phyloP scores from a whole-genome alignment of 352 stramenopile genomes.

The Globisporangium canariense region DNA sequence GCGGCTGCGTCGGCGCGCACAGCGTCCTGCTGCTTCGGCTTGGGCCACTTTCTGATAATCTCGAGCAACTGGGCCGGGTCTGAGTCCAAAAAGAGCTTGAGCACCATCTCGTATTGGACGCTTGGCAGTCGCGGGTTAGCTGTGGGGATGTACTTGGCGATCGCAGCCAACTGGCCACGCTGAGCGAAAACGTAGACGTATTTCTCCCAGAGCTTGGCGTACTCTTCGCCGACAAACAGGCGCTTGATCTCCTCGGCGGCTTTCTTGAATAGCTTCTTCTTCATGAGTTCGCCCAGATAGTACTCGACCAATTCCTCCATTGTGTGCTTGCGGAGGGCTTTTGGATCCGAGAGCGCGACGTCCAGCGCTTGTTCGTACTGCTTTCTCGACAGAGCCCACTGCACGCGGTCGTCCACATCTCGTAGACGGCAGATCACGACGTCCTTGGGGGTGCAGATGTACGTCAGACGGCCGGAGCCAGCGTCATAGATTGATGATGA shows the following conservation, averaged over 20 bases:
- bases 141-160: constrained; percentile 73
- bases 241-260: constrained; percentile 71
- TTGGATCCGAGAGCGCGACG: constrained; percentile 59
- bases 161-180: constrained; percentile 63
- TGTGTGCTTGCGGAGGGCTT: constrained; percentile 45
- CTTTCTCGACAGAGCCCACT: constrained; percentile 61
- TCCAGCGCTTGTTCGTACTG: constrained; percentile 59
- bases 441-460: constrained; percentile 82
- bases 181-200: constrained; percentile 86
- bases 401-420: constrained; percentile 74
- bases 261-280: constrained; percentile 68
- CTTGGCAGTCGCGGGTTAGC: constrained; percentile 59
- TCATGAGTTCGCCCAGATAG: constrained; percentile 70
- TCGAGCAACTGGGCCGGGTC: constrained; percentile 73
- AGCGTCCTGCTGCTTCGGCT: constrained; percentile 51
- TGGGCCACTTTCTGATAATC: constrained; percentile 82
- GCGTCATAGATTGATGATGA: constrained; percentile 62
- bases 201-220: constrained; percentile 76
- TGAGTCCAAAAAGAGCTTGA: constrained; percentile 82
- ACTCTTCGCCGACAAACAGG: constrained; percentile 68
- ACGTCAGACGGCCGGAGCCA: constrained; percentile 58
- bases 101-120: constrained; percentile 81
- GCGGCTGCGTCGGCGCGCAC: constrained; percentile 5
- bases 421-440: constrained; percentile 81
- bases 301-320: constrained; percentile 72